Evolutionary conservation across 331 rosid genomes (phyloP).

Genomic region (Stylosanthes scabra): DNA sequence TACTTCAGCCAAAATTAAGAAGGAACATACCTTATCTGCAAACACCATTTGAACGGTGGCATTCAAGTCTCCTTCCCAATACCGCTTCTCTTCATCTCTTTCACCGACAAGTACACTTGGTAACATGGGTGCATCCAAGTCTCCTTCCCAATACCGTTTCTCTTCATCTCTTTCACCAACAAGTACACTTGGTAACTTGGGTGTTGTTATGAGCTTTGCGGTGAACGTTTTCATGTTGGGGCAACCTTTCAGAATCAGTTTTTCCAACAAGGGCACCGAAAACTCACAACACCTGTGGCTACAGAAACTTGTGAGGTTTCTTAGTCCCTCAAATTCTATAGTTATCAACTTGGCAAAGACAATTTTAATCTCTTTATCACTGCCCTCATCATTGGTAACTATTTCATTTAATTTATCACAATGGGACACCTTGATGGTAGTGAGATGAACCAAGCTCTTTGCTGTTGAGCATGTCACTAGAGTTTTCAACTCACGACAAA

Average conservation of each 20-base stretch:
- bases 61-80: neutral
- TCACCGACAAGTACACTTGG: neutral
- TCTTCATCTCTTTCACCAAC: neutral
- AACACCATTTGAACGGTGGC: neutral
- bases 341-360: conserved; percentile 22
- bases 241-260: conserved; percentile 26
- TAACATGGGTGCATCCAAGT: conserved; percentile 15
- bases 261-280: conserved; percentile 31
- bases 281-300: neutral
- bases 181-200: conserved; percentile 15
- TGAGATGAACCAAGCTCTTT: no score
- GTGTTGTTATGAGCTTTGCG: neutral
- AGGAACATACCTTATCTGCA: conserved; percentile 8
- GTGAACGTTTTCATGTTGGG: conserved; percentile 18
- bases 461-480: no score
- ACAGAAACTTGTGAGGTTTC: conserved; percentile 27
- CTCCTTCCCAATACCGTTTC: neutral
- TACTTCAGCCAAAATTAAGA: no score
- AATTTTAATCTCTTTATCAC: neutral
- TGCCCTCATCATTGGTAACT: conserved; percentile 1
- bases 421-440: fast-evolving
- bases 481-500: no score
- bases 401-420: neutral
- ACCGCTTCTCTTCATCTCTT: neutral
- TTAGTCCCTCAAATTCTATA: neutral